These are phyloP conservation scores for Podospora conica DNA, from an alignment of 495 filamentous ascomycete species.

Conservation along the genomic window DNA sequence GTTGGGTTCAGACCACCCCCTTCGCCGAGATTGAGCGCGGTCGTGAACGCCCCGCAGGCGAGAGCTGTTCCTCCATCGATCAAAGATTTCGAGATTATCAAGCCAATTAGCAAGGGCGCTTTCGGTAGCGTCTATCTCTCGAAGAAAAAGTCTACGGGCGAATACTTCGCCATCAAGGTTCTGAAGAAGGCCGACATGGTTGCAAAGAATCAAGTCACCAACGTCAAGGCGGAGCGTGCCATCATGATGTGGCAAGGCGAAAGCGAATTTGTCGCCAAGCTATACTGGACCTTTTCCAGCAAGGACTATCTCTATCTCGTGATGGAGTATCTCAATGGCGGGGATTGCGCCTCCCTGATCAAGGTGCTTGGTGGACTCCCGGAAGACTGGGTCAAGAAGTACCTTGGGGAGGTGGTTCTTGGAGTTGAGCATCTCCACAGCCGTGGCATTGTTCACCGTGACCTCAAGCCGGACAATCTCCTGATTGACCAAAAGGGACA, in stretches of 20 bases:
- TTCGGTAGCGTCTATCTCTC: conserved; percentile 97
- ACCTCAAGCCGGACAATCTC: conserved; percentile 95
- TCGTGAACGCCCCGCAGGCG: conserved; percentile 62
- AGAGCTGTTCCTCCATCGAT: conserved; percentile 89
- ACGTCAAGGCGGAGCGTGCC: conserved; percentile 97
- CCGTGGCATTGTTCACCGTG: conserved; percentile 90
- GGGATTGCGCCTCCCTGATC: conserved; percentile 93
- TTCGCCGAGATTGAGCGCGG: conserved; percentile 71
- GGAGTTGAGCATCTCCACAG: conserved; percentile 93
- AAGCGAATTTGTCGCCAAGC: conserved; percentile 96
- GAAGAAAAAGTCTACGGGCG: conserved; percentile 96
- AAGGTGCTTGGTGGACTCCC: conserved; percentile 85
- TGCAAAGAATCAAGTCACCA: conserved; percentile 98
- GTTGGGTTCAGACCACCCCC: conserved; percentile 57
- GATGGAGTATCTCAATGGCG: conserved; percentile 98
- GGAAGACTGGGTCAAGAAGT: conserved; percentile 97
- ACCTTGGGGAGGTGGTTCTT: conserved; percentile 89
- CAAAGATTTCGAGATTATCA: conserved; percentile 99
- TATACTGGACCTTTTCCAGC: conserved; percentile 99
- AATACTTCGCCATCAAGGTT: conserved; percentile 98
- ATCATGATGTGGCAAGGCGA: conserved; percentile 99
- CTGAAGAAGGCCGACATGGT: conserved; percentile 99
- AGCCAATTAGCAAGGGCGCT: conserved; percentile 97
- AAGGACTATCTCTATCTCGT: conserved; percentile 98
- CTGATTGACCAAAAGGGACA: conserved; percentile 96